phyloP scores from a whole-genome alignment of 1,284 basidiomycete species.

The Sporisorium graminicola region DNA sequence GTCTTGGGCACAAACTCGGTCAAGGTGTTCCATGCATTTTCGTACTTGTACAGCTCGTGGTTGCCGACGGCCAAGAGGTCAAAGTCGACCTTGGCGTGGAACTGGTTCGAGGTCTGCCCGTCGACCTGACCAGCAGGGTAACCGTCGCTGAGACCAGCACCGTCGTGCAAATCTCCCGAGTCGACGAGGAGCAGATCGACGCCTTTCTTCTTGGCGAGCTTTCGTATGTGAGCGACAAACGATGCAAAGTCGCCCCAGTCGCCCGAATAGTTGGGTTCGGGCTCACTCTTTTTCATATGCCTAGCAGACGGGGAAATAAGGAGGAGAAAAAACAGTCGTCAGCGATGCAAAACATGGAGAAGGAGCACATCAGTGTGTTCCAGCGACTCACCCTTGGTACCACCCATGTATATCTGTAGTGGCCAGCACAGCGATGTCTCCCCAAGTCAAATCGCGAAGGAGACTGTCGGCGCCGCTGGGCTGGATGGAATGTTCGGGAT shows the following conservation, averaged over 20 bases:
- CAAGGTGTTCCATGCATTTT: slow-evolving; percentile 81
- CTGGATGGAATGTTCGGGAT: slow-evolving; percentile 12
- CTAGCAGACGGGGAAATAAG: too few relatives aligned
- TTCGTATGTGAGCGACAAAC: slow-evolving; percentile 63
- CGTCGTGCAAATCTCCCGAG: slow-evolving; percentile 65
- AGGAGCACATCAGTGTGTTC: too few relatives aligned
- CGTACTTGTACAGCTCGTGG: slow-evolving; percentile 86
- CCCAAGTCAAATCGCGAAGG: slow-evolving; percentile 77
- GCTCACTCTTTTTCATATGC: slow-evolving; percentile 62
- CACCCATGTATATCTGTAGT: slow-evolving; percentile 83
- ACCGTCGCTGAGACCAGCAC: slow-evolving; percentile 65
- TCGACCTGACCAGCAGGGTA: slow-evolving; percentile 50
- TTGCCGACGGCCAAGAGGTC: slow-evolving; percentile 88
- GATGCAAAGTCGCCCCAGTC: slow-evolving; percentile 68
- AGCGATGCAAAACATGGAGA: too few relatives aligned
- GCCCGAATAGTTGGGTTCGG: slow-evolving; percentile 66
- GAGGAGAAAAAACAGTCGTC: too few relatives aligned
- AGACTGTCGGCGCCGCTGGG: slow-evolving; percentile 18
- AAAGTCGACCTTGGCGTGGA: slow-evolving; percentile 79
- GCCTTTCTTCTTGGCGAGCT: slow-evolving; percentile 55
- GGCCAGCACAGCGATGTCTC: slow-evolving; percentile 81
- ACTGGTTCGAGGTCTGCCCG: slow-evolving; percentile 61
- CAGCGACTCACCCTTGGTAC: slow-evolving; percentile 41
- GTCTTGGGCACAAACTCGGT: slow-evolving; percentile 77
- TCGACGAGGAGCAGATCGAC: slow-evolving; percentile 67